Conservation (phyloP, 495 filamentous ascomycete genomes). For the Aspergillus biplanus region DNA sequence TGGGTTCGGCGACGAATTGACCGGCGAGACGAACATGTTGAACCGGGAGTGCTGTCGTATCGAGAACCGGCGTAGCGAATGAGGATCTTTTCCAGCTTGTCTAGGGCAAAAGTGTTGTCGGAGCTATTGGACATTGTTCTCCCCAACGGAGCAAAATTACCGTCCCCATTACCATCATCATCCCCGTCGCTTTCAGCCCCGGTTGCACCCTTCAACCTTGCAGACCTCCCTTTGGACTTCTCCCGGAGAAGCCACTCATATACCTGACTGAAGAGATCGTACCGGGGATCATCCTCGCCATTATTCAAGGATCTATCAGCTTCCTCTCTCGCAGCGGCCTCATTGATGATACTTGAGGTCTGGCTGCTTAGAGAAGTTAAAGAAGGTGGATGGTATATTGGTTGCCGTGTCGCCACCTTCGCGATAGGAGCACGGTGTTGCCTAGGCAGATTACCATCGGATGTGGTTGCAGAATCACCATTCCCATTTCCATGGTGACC, state of each 20-base stretch:
- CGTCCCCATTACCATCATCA: slow-evolving; percentile 28
- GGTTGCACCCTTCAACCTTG: slow-evolving; percentile 40
- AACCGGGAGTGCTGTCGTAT: slow-evolving; percentile 35
- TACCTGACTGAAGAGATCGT: slow-evolving; percentile 68
- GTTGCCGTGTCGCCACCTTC: slow-evolving; percentile 35
- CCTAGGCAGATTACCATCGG: slow-evolving; percentile 31
- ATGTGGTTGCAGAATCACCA: slow-evolving; percentile 24
- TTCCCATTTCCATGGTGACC: slow-evolving; percentile 30
- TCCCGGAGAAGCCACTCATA: slow-evolving; percentile 80
- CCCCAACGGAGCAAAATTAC: slow-evolving; percentile 35
- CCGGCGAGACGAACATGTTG: slow-evolving; percentile 41
- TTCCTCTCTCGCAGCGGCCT: slow-evolving; percentile 30
- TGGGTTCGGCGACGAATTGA: slow-evolving; percentile 29
- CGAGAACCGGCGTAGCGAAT: slow-evolving; percentile 51
- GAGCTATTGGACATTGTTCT: slow-evolving; percentile 50
- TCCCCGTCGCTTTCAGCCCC: slow-evolving; percentile 19
- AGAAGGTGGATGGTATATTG: slow-evolving; percentile 32
- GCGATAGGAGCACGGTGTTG: slow-evolving; percentile 34
- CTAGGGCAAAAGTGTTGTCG: slow-evolving; percentile 64
- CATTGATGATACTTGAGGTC: slow-evolving; percentile 31
- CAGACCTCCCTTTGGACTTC: slow-evolving; percentile 62
- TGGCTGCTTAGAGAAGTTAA: slow-evolving; percentile 34
- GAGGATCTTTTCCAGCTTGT: slow-evolving; percentile 71
- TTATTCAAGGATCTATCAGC: slow-evolving; percentile 31
- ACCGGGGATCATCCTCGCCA: slow-evolving; percentile 39